phyloP scores from a whole-genome alignment of 2,329 filamentous ascomycete genomes.

The Coleophoma crateriformis region DNA sequence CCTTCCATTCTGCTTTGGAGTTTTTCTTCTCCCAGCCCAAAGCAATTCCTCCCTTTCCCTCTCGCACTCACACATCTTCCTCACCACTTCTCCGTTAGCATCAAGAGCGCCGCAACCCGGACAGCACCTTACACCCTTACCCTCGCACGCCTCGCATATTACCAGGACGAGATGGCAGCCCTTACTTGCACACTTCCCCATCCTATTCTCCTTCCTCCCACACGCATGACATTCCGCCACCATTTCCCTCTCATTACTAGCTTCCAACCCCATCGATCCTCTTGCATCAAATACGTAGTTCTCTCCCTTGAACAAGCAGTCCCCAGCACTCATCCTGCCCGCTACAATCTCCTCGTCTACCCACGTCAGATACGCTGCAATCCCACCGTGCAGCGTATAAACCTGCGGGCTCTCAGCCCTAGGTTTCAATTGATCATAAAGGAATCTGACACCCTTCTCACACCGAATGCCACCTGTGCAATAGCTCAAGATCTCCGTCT shows the following conservation, averaged over 20 bases:
- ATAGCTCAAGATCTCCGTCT: constrained; percentile 21
- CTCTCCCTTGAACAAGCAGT: constrained; percentile 24
- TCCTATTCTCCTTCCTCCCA: constrained; percentile 11
- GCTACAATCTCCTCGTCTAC: constrained; percentile 24
- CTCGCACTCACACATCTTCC: constrained; percentile 24
- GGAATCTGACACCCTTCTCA: constrained; percentile 25
- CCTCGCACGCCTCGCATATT: constrained; percentile 21
- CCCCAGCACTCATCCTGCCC: constrained; percentile 18
- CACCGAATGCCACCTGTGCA: constrained; percentile 28
- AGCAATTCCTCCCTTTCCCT: constrained; percentile 20
- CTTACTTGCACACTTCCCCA: constrained; percentile 24
- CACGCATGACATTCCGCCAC: constrained; percentile 25
- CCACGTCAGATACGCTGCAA: constrained; percentile 26
- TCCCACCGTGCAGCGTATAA: constrained; percentile 25
- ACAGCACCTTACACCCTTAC: constrained; percentile 19
- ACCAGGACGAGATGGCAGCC: constrained; percentile 26
- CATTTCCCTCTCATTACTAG: constrained; percentile 6
- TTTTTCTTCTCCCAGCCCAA: constrained; percentile 19
- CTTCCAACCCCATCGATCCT: constrained; percentile 19
- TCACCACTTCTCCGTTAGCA: neutral
- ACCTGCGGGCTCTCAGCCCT: constrained; percentile 9
- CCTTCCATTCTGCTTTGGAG: constrained; percentile 10
- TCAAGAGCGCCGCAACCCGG: constrained; percentile 18
- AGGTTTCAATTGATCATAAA: constrained; percentile 19
- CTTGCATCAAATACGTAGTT: constrained; percentile 29